A percentile compares a stretch with the other conserved stretches of the same genome.
phyloP scores from a whole-genome alignment of 2,329 filamentous ascomycete species.

The Acephala macrosclerotiorum region DNA sequence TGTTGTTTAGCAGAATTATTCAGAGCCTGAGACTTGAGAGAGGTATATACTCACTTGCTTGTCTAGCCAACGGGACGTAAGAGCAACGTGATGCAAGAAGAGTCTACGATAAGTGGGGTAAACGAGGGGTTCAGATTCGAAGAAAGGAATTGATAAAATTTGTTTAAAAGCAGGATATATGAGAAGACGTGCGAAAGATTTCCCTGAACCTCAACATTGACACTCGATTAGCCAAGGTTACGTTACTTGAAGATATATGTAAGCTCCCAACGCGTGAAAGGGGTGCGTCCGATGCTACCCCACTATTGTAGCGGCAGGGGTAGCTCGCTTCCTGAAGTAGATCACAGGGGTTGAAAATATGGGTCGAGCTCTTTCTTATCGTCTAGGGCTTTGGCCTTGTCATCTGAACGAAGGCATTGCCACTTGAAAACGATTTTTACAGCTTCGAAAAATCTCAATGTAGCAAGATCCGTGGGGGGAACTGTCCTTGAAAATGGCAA shows the following conservation, averaged over 20 bases:
- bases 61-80: not conserved
- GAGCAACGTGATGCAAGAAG: no score
- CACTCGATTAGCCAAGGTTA: not conserved
- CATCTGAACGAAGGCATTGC: not conserved
- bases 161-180: not conserved
- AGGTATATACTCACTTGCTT: not conserved
- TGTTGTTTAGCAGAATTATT: not conserved
- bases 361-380: constrained; percentile 6
- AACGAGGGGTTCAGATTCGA: not conserved
- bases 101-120: not conserved
- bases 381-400: not conserved
- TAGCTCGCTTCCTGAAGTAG: constrained; percentile 15
- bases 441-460: not conserved
- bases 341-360: constrained; percentile 7
- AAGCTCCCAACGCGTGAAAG: not conserved
- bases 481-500: not conserved
- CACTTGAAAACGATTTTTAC: not conserved
- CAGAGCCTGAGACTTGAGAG: not conserved
- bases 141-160: not conserved
- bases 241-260: not conserved
- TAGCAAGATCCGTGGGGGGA: not conserved
- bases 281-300: not conserved
- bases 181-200: not conserved
- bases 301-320: constrained; percentile 15
- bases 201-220: not conserved